These are phyloP conservation scores for Testicularia cyperi DNA, from an alignment of 1,284 basidiomycete species.

Conservation along the genomic window DNA sequence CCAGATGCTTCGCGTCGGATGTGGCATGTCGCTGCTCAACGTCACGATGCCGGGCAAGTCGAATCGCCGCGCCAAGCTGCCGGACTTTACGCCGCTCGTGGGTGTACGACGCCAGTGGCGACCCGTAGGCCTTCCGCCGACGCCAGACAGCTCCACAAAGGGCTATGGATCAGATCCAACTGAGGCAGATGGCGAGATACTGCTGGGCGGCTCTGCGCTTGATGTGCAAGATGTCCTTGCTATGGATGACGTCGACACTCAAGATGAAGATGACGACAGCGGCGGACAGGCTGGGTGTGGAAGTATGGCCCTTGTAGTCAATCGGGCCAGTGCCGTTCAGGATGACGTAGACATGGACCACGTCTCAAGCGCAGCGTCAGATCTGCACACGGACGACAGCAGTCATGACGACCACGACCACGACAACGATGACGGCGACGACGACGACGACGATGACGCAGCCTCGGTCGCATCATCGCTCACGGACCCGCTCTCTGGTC, in stretches of 20 bases:
- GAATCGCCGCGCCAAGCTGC: conserved; percentile 40
- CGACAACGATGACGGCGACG: too few species aligned
- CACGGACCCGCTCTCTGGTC: conserved; percentile 46
- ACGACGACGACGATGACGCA: conserved; percentile 21
- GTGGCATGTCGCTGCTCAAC: conserved; percentile 56
- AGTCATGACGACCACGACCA: too few species aligned
- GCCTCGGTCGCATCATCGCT: conserved; percentile 44
- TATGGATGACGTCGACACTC: conserved; percentile 9
- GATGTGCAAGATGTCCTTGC: too few species aligned
- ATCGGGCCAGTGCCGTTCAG: too few species aligned
- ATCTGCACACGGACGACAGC: too few species aligned
- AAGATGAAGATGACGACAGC: conserved; percentile 1
- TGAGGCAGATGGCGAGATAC: too few species aligned
- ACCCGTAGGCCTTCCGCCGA: conserved; percentile 29
- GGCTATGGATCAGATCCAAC: neutral
- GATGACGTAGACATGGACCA: too few species aligned
- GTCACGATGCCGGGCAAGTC: conserved; percentile 42
- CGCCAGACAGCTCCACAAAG: conserved; percentile 24
- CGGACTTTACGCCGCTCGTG: conserved; percentile 53
- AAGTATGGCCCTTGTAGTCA: too few species aligned
- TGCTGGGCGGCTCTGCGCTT: too few species aligned
- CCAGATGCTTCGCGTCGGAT: conserved; percentile 57
- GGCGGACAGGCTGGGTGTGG: too few species aligned
- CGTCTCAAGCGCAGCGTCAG: too few species aligned
- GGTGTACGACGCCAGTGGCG: conserved; percentile 48